A percentile compares a stretch with the other conserved stretches of the same genome.
These are phyloP conservation scores for Xylariales sp. DNA, from an alignment of 2,329 filamentous ascomycete genomes.

Conservation along the genomic window DNA sequence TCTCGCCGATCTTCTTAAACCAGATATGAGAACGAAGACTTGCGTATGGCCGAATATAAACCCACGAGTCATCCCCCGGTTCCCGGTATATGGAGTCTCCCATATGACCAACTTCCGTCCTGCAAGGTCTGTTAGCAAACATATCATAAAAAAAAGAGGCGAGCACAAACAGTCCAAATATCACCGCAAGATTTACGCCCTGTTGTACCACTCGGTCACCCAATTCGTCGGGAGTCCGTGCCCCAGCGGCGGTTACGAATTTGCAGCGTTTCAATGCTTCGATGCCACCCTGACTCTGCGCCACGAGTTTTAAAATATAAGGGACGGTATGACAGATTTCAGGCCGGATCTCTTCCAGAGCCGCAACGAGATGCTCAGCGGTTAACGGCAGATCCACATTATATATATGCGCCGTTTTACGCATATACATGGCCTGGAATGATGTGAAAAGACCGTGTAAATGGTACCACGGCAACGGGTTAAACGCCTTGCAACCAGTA, in stretches of 20 bases:
- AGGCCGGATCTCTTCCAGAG: constrained; percentile 52
- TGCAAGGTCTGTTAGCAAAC: constrained; percentile 39
- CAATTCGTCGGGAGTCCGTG: constrained; percentile 56
- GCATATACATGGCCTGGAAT: constrained; percentile 58
- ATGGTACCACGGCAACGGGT: constrained; percentile 58
- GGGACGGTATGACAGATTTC: constrained; percentile 56
- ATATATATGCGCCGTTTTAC: constrained; percentile 55
- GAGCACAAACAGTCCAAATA: constrained; percentile 54
- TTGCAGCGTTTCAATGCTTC: constrained; percentile 52
- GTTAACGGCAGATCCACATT: constrained; percentile 55
- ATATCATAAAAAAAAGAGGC: neutral
- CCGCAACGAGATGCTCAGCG: constrained; percentile 50
- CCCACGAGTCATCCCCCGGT: constrained; percentile 54
- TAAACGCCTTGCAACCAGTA: constrained; percentile 55
- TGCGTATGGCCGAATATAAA: constrained; percentile 55
- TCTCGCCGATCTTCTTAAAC: constrained; percentile 53
- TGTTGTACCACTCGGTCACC: constrained; percentile 53
- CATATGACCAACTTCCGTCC: constrained; percentile 57
- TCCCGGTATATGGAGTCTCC: constrained; percentile 56
- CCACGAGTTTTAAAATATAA: constrained; percentile 55
- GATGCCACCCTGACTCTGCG: constrained; percentile 52
- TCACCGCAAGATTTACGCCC: constrained; percentile 52
- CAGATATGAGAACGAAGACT: constrained; percentile 52
- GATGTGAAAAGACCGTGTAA: constrained; percentile 56
- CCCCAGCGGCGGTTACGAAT: constrained; percentile 55